Conservation (phyloP, 148 eudicot genomes). For the Heliosperma pusillum region DNA sequence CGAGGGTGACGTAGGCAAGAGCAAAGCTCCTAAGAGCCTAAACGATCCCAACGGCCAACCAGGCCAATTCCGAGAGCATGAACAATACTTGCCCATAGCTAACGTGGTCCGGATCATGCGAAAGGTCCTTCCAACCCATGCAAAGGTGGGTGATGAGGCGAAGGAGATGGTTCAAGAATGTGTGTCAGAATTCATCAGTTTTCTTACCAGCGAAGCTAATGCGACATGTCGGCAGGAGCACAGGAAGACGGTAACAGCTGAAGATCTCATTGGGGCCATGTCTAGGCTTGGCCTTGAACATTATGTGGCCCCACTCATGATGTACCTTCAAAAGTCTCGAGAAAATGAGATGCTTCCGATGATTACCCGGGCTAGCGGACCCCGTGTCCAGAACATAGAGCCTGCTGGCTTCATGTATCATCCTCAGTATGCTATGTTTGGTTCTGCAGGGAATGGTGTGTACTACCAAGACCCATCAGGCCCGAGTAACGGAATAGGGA, state of each 20-base stretch:
- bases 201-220: constrained; percentile 32
- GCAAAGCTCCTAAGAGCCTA: neutral
- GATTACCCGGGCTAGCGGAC: neutral
- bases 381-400: neutral
- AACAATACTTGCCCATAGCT: constrained; percentile 21
- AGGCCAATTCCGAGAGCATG: constrained; percentile 14
- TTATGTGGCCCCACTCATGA: constrained; percentile 24
- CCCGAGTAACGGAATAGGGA: neutral
- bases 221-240: constrained; percentile 26
- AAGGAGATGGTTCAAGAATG: constrained; percentile 31
- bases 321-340: constrained; percentile 25
- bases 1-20: neutral
- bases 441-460: constrained; percentile 9
- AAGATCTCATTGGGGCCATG: constrained; percentile 32
- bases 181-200: constrained; percentile 32
- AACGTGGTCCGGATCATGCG: constrained; percentile 37
- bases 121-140: constrained; percentile 21
- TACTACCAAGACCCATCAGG: constrained; percentile 4
- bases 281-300: constrained; percentile 28
- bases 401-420: constrained; percentile 1
- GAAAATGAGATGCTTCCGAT: constrained; percentile 17
- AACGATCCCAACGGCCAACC: neutral
- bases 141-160: constrained; percentile 30
- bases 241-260: constrained; percentile 32
- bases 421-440: constrained; percentile 18